Base-by-base conservation (phyloP, 2,329 filamentous ascomycete species). In the Exophiala mesophila region DNA sequence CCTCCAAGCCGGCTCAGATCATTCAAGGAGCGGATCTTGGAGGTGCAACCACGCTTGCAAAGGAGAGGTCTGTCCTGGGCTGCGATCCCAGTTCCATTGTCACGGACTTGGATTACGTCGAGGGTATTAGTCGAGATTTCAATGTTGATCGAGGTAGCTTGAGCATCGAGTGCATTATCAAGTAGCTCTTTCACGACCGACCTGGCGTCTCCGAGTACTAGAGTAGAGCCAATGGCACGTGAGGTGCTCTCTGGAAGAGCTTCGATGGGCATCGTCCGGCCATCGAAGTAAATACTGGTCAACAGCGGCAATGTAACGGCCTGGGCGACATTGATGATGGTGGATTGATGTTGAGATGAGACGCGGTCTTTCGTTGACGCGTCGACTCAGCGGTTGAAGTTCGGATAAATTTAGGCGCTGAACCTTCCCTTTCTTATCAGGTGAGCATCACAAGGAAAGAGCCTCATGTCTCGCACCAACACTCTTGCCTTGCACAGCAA, bases 111-210 rank as follows among this genome's bases (percentile, higher is more conserved):
- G 20, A 84, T 74, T n/a, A 71, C 55, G 54, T 81, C 78, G 38
- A 83, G 59, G 0, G 75, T 73, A 52, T 83, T 80, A 34, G 63
- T 55, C 9, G 74, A 70, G 5, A 83, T 70, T 46, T 82, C 78
- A 24, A 84, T 61, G 7, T 69, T 65, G 26, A 84, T 64, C 1
- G 71, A 71, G 2, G 74, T 73, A 1, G 80, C 76, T 33, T 69
- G 66, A 4, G 78, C 78, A 62, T 84, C 80, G 8, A 84, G 66
- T n/a, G 78, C 71, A 58, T 84, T 84, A 47, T 84, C 80, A 28
- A 84, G 60, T 28, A 84, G 72, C 57, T 84, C 80, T 57, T 82
- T 82, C 41, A 80, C 71, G 7, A 78, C 68, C 2, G 76, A 76
- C 45, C 66, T 70, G 5, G 77, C 65, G 53, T 80, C 73, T 7